Percentiles rank a stretch among this genome's conserved stretches.
Evolutionary conservation across 441 rosid species (phyloP).

Genomic region (Adansonia grandidieri): DNA sequence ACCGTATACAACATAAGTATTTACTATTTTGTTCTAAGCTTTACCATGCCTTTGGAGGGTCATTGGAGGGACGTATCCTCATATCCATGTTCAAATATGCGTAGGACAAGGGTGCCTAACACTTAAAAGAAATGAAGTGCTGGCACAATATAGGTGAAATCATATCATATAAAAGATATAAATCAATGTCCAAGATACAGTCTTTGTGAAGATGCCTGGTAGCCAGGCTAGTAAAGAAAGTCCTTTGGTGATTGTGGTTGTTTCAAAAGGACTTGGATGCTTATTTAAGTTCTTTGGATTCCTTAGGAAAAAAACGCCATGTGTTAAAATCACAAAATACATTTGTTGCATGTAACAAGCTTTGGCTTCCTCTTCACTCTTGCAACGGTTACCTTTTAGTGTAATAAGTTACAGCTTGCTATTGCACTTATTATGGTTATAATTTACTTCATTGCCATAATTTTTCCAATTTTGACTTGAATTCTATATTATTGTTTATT

Average conservation of each 20-base stretch:
- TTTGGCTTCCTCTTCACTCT: background rate
- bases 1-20: too few species aligned
- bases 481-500: background rate
- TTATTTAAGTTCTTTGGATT: background rate
- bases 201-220: background rate
- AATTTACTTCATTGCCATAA: background rate
- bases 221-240: conserved; percentile 1
- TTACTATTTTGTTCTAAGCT: too few species aligned
- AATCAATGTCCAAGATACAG: background rate
- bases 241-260: background rate
- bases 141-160: background rate
- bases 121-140: too few species aligned
- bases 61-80: background rate
- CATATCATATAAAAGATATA: background rate
- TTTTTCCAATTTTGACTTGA: background rate
- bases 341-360: background rate
- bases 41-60: too few species aligned
- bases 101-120: too few species aligned
- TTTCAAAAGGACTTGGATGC: background rate
- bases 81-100: too few species aligned
- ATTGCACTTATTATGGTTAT: background rate
- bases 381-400: background rate
- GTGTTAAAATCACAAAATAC: background rate
- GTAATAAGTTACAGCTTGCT: background rate
- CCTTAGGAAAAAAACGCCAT: background rate